Evolutionary conservation across 805 yeast species (phyloP).

Genomic region (Metschnikowia bowlesiae): DNA sequence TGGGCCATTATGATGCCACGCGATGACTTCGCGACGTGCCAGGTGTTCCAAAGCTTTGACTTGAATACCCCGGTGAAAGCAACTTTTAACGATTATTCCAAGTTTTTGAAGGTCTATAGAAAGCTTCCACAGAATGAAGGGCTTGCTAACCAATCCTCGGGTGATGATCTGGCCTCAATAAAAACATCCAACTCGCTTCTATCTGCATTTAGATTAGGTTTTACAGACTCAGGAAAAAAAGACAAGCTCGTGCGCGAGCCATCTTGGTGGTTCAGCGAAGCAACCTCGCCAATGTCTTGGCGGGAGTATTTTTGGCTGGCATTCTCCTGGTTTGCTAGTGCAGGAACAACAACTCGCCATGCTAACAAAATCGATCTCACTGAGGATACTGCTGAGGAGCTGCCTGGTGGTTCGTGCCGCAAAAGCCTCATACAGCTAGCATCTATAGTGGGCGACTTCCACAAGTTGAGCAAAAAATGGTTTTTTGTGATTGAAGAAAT

Average conservation of each 20-base stretch:
- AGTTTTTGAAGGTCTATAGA: constrained; percentile 31
- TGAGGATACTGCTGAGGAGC: constrained; percentile 4
- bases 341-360: constrained; percentile 50
- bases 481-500: constrained; percentile 32
- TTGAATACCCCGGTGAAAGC: constrained; percentile 20
- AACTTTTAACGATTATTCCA: constrained; percentile 35
- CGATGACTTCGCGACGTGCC: constrained; percentile 8
- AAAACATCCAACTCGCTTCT: constrained; percentile 25
- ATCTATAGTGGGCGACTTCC: constrained; percentile 36
- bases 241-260: constrained; percentile 24
- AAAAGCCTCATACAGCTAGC: constrained; percentile 16
- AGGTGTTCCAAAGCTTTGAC: constrained; percentile 9
- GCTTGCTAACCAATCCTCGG: constrained; percentile 10
- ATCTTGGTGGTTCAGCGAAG: constrained; percentile 40
- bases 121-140: constrained; percentile 14
- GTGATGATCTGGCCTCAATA: constrained; percentile 29
- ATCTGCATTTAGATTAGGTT: constrained; percentile 12
- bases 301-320: constrained; percentile 62
- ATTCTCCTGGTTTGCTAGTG: constrained; percentile 83
- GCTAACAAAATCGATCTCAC: constrained; percentile 10
- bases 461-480: constrained; percentile 37
- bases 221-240: constrained; percentile 5
- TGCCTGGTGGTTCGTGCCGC: background rate
- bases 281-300: constrained; percentile 51
- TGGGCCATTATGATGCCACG: constrained; percentile 26